These are phyloP conservation scores for Eudorina sp. DNA, from an alignment of 139 green algal genomes.

Conservation along the genomic window DNA sequence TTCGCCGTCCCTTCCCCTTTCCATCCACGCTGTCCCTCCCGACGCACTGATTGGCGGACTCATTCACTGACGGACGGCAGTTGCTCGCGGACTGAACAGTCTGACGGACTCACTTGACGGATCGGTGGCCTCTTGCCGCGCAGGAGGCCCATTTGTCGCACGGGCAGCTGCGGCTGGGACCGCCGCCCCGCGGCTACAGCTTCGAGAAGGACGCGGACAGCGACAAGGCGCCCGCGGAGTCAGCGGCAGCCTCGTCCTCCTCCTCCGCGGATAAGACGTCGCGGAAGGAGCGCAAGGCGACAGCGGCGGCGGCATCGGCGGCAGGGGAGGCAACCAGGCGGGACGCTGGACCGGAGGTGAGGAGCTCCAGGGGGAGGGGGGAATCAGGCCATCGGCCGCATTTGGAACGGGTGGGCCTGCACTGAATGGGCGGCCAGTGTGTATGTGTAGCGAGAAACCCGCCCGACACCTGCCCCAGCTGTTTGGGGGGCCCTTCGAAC, in stretches of 20 bases:
- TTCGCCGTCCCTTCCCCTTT: no score
- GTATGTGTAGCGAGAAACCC: no score
- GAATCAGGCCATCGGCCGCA: background rate
- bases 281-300: slow-evolving; percentile 5
- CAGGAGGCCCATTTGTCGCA: slow-evolving; percentile 58
- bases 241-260: background rate
- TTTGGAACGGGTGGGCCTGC: no score
- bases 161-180: slow-evolving; percentile 49
- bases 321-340: background rate
- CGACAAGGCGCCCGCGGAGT: background rate
- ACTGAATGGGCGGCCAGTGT: no score
- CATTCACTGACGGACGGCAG: no score
- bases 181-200: slow-evolving; percentile 41
- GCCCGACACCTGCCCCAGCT: no score
- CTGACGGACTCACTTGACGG: no score
- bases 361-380: background rate
- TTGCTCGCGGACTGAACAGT: no score
- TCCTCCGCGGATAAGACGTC: background rate
- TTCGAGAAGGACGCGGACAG: slow-evolving; percentile 1
- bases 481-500: no score
- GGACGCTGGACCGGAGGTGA: slow-evolving; percentile 1
- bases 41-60: no score
- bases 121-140: no score
- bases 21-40: no score
- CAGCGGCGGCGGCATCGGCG: background rate